Evolutionary conservation across 306 rosid species (phyloP), one percentile per base, ranked within the genome.

Genomic region (Betula pendula): DNA sequence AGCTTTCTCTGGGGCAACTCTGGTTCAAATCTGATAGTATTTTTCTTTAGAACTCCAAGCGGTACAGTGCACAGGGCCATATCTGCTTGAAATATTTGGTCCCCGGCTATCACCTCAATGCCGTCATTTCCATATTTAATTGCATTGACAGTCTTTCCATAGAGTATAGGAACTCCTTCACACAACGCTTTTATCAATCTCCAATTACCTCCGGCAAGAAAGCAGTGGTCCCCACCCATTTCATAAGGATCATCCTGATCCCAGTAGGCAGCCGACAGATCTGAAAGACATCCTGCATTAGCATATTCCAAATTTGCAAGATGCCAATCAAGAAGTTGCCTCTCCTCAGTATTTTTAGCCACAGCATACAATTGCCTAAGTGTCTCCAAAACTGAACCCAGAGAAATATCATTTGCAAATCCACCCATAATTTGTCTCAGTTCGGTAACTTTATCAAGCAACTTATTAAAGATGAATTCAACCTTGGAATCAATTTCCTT

Each of bases 201-300:
- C 88, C 90, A 75, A 83, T 90, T 95, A 48, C 99, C 97, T 45
- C 99, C 99, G 40, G 99, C 92, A 40, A 92, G 96, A 77, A 95
- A 95, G 85, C 97, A 95, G 72, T 92, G 99, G 84, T 92, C 99
- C 60, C 99, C 99, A 49, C 94, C 92, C 97, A 95, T 95, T 83
- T 95, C 99, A 49, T 77, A 95, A 55, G 99, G 99, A 88, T 95
- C 99, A 49, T 95, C 97, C 80, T 95, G 97, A 83, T 92, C 97
- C 99, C 97, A 95, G 71, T 92, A 82, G 40, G 90, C 90, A 33
- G 99, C 97, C 13, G 99, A 95, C 73, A 95, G 90, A 69, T 95
- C 84, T 5, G 97, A 89, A 78, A 95, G 93, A 84, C 99, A 92
- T 77, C 99, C 99, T 17, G 99, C 99, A 85, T 95, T 95, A 72